Evolutionary conservation across 2,329 filamentous ascomycete species (phyloP).

Genomic region (Hypoxylon sp.): DNA sequence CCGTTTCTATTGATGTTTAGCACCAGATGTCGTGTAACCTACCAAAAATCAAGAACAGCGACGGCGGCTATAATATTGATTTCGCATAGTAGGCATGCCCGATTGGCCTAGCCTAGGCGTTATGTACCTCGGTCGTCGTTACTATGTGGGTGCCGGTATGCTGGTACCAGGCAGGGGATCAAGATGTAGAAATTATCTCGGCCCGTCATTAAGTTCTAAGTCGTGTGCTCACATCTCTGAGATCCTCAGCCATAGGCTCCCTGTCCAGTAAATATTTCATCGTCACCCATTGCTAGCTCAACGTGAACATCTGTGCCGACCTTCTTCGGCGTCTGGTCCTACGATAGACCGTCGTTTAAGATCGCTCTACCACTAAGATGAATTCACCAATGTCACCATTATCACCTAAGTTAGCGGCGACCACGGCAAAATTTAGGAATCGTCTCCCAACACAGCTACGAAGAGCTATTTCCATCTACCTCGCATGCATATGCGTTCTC

Average conservation of each 20-base stretch:
- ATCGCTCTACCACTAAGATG: conserved; percentile 32
- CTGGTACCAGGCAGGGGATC: background rate
- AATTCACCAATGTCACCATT: conserved; percentile 57
- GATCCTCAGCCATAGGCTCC: background rate
- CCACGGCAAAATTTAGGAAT: conserved; percentile 55
- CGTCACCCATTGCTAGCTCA: background rate
- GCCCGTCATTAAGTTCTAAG: conserved; percentile 7
- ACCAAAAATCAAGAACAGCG: conserved; percentile 1
- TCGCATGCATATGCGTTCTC: conserved; percentile 61
- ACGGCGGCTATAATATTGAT: background rate
- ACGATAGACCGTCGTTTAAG: background rate
- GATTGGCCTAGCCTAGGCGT: background rate
- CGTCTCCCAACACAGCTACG: conserved; percentile 64
- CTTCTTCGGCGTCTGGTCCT: background rate
- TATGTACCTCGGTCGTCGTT: conserved; percentile 3
- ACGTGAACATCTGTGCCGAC: background rate
- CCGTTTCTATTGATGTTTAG: conserved; percentile 3
- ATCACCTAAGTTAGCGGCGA: conserved; percentile 50
- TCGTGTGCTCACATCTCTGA: background rate
- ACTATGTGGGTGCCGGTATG: background rate
- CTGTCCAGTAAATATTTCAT: background rate
- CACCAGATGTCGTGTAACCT: conserved; percentile 17
- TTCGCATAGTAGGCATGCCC: conserved; percentile 1
- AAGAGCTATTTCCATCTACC: conserved; percentile 63
- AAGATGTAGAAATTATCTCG: conserved; percentile 2